Evolutionary conservation across 305 asterid species (phyloP).

Genomic region (Rubia peregrina): DNA sequence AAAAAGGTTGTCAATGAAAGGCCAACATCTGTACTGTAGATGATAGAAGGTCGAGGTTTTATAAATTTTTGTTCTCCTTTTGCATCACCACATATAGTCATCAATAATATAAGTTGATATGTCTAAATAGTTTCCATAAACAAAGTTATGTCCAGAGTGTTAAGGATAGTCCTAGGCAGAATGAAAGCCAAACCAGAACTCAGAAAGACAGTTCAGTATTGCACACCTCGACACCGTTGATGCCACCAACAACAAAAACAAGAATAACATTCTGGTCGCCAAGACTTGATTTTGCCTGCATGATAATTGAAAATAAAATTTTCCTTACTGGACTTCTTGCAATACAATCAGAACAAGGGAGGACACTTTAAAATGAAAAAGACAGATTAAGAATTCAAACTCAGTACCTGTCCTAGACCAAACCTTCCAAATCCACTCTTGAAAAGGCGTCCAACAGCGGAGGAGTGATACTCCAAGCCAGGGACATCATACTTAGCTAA

Average conservation of each 20-base stretch:
- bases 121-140: background rate
- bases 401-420: constrained; percentile 90
- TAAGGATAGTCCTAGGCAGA: background rate
- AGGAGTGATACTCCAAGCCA: constrained; percentile 87
- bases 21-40: background rate
- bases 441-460: constrained; percentile 92
- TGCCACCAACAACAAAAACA: constrained; percentile 80
- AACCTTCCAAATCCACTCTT: constrained; percentile 97
- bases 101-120: background rate
- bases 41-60: background rate
- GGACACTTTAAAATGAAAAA: constrained; percentile 6
- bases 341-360: background rate
- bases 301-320: constrained; percentile 10
- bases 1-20: background rate
- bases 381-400: background rate
- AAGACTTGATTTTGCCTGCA: constrained; percentile 85
- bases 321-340: constrained; percentile 5
- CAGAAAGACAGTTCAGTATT: constrained; percentile 12
- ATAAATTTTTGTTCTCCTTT: background rate
- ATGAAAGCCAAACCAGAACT: background rate
- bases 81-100: background rate
- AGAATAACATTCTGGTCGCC: constrained; percentile 77
- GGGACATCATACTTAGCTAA: constrained; percentile 67
- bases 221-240: constrained; percentile 89
- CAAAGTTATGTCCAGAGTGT: background rate